phyloP scores from a whole-genome alignment of 805 yeast species.

The Scheffersomyces stipitis region DNA sequence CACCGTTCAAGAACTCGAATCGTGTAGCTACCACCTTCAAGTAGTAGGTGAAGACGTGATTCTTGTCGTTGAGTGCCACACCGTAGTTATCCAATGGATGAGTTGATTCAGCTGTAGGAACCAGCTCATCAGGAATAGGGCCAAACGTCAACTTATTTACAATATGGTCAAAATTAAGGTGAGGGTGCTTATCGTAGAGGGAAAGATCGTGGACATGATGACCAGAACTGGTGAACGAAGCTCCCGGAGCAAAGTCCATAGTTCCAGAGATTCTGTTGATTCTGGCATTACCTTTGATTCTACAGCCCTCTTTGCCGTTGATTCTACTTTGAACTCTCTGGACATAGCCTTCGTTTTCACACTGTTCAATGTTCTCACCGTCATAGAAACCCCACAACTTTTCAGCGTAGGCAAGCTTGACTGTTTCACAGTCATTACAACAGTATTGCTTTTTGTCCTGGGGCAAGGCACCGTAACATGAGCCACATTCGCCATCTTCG shows the following conservation, averaged over 20 bases:
- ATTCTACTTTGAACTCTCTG: conserved; percentile 55
- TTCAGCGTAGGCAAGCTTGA: conserved; percentile 73
- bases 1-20: conserved; percentile 63
- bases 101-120: conserved; percentile 37
- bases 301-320: conserved; percentile 72
- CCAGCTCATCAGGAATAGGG: conserved; percentile 39
- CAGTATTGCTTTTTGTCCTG: conserved; percentile 60
- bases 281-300: conserved; percentile 74
- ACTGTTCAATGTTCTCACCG: conserved; percentile 83
- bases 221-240: conserved; percentile 56
- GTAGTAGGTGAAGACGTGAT: conserved; percentile 71
- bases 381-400: conserved; percentile 88
- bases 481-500: conserved; percentile 64
- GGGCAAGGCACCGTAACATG: conserved; percentile 83
- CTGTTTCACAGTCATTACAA: conserved; percentile 85
- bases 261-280: conserved; percentile 88
- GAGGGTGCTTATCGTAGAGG: conserved; percentile 57
- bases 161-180: conserved; percentile 72
- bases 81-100: conserved; percentile 66
- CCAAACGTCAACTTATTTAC: conserved; percentile 88
- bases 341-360: conserved; percentile 88
- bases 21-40: conserved; percentile 89
- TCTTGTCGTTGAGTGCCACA: conserved; percentile 46
- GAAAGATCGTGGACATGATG: conserved; percentile 86
- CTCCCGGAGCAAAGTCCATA: conserved; percentile 95